Evolutionary conservation across 495 filamentous ascomycete genomes (phyloP), one percentile per base, ranked within the genome.

Genomic region (Beverwykella pulmonaria): DNA sequence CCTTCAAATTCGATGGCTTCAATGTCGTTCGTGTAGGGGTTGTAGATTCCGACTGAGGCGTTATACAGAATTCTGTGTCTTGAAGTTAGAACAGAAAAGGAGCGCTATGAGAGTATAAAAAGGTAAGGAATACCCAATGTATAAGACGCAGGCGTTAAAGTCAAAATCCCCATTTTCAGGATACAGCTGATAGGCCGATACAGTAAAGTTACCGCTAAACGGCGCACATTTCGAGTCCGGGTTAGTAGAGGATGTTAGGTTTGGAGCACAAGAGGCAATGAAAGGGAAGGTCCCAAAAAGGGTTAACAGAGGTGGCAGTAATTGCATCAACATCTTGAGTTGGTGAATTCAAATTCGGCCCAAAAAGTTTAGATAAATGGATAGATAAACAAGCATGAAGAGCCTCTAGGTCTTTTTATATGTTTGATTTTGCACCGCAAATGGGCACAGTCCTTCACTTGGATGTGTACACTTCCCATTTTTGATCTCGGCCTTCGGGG

Each of bases 91-190:
- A 47, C n/a, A n/a, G n/a, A n/a, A n/a, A n/a, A n/a, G 44, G 4
- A 15, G 44, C 6, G 44, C 3, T 5, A 34, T n/a, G 5, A 34
- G 6, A n/a, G 4, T 17, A 15, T 4, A 15, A 22, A 6, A 6
- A 22, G 44, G 44, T 4, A 15, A 22, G 6, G 4, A 22, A n/a
- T 55, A 55, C 52, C 54, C 54, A 26, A 26, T 27, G 30, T 58
- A 58, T 1, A 58, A 19, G 10, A 41, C 3, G 20, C 54, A 58
- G 34, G 30, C n/a, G 20, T 41, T 58, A 32, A 58, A 58, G 22
- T 58, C 54, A 27, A 58, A 58, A 26, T 58, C 54, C 19, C 32
- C 54, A 46, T 58, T 58, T 20, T 58, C 54, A 8, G 54, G 54
- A 19, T 58, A 58, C 7, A 58, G 10, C 25, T 58, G 54, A 19